phyloP scores from a whole-genome alignment of 73 alveolate species.

The Paramecium biaurelia region DNA sequence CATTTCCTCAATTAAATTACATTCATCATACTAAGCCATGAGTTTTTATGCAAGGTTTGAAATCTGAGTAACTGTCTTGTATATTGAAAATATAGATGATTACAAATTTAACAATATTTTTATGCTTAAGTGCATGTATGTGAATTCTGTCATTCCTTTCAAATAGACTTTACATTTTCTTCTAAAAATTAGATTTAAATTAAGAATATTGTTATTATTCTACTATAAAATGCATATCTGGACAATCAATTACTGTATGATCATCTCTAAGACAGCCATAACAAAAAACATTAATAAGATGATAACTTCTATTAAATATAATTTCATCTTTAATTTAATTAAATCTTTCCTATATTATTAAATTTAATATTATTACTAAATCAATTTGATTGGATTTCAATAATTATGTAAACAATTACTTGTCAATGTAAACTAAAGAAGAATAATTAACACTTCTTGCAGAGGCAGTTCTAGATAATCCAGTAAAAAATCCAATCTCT shows the following conservation, averaged over 20 bases:
- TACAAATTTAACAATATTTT: constrained; percentile 3
- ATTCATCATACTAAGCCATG: constrained; percentile 10
- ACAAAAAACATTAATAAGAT: not conserved
- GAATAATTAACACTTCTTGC: constrained; percentile 38
- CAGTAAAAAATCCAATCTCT: constrained; percentile 46
- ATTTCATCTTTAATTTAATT: constrained; percentile 26
- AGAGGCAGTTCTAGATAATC: not conserved
- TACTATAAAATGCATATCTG: constrained; percentile 16
- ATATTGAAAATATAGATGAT: not conserved
- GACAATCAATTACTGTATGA: constrained; percentile 44
- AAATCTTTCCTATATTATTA: constrained; percentile 3
- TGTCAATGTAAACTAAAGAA: not conserved
- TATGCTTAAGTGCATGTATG: not conserved
- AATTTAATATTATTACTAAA: not conserved
- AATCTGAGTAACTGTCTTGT: not conserved
- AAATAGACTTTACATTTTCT: constrained; percentile 2
- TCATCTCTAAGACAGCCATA: constrained; percentile 42
- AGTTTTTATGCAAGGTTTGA: not conserved
- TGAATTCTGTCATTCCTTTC: constrained; percentile 21
- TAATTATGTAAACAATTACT: not conserved
- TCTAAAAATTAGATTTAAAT: not conserved
- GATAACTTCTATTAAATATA: not conserved
- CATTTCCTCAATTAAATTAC: not conserved
- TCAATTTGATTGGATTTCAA: not conserved
- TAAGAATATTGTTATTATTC: not conserved